Conservation (phyloP, 148 eudicot species). For the Spergularia bocconei region DNA sequence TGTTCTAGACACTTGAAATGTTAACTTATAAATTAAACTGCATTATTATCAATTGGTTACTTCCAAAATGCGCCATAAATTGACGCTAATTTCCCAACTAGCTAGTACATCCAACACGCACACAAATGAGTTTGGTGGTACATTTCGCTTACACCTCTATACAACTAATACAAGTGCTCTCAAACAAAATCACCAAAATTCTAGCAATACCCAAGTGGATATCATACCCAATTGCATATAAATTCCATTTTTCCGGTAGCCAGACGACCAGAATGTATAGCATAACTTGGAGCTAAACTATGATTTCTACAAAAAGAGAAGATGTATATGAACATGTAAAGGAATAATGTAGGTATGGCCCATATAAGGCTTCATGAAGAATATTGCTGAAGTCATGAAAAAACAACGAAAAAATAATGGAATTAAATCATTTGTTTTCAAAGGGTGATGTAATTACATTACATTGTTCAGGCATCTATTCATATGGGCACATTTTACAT, state of each 20-base stretch:
- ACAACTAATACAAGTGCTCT: too few species aligned
- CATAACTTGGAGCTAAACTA: not conserved
- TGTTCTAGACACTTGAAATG: too few species aligned
- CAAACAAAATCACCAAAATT: too few species aligned
- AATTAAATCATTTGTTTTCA: not conserved
- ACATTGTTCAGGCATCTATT: not conserved
- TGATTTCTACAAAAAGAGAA: not conserved
- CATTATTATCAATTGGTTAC: too few species aligned
- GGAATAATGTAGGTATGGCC: slow-evolving; percentile 4
- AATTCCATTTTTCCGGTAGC: not conserved
- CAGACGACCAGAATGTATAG: not conserved
- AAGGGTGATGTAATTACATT: not conserved
- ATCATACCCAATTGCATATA: not conserved
- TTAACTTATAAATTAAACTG: too few species aligned
- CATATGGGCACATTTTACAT: slow-evolving; percentile 1
- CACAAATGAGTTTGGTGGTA: too few species aligned
- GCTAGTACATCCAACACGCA: too few species aligned
- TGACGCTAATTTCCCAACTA: too few species aligned
- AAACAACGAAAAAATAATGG: not conserved
- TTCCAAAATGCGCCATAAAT: too few species aligned
- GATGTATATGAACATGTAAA: not conserved
- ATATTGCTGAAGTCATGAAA: slow-evolving; percentile 9
- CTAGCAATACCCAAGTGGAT: too few species aligned
- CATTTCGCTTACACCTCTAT: too few species aligned
- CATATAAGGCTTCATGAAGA: slow-evolving; percentile 13